phyloP scores from a whole-genome alignment of 305 asterid genomes.

The Plantago lanceolata region DNA sequence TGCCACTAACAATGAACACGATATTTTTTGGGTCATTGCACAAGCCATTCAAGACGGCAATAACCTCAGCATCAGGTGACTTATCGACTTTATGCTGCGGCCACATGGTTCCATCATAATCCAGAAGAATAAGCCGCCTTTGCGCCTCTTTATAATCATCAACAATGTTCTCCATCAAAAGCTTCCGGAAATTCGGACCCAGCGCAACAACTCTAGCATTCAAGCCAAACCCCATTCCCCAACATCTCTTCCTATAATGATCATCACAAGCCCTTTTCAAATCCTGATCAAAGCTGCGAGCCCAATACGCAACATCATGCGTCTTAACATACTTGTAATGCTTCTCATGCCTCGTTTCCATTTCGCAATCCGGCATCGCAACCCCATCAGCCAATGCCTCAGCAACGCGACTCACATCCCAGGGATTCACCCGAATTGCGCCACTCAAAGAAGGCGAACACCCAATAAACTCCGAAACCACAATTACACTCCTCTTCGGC shows the following conservation, averaged over 20 bases:
- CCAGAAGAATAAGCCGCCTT: slow-evolving; percentile 67
- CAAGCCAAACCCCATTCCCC: slow-evolving; percentile 85
- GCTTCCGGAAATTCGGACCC: slow-evolving; percentile 76
- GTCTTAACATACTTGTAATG: slow-evolving; percentile 65
- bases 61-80: slow-evolving; percentile 56
- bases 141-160: slow-evolving; percentile 41
- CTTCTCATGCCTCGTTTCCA: slow-evolving; percentile 69
- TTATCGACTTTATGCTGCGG: slow-evolving; percentile 63
- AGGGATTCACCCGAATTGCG: slow-evolving; percentile 80
- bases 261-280: slow-evolving; percentile 63
- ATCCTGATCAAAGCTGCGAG: slow-evolving; percentile 70
- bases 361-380: slow-evolving; percentile 55
- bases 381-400: slow-evolving; percentile 55
- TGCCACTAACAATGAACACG: slow-evolving; percentile 77
- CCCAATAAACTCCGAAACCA: slow-evolving; percentile 83
- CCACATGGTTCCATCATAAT: slow-evolving; percentile 85
- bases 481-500: slow-evolving; percentile 54
- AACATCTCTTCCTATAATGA: slow-evolving; percentile 70
- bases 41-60: slow-evolving; percentile 49
- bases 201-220: slow-evolving; percentile 66
- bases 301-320: slow-evolving; percentile 84
- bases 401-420: slow-evolving; percentile 61
- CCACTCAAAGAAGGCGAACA: slow-evolving; percentile 91
- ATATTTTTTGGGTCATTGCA: slow-evolving; percentile 65
- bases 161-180: slow-evolving; percentile 60